Base-by-base conservation (phyloP, 2,329 filamentous ascomycete genomes). In the Fusarium neocosmosporiellum region DNA sequence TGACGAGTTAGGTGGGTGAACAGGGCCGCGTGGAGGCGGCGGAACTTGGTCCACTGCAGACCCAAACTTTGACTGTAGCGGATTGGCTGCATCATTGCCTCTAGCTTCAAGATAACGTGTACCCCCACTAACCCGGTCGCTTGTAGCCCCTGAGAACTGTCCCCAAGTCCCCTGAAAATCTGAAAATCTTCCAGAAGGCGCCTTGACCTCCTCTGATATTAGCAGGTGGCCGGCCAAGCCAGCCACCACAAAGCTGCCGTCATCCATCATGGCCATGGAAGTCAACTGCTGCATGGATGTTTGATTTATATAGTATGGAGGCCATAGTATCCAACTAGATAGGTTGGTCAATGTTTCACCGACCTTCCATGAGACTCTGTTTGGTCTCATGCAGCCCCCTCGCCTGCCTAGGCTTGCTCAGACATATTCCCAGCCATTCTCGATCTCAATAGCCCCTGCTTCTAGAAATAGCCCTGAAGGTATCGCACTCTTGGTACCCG, bases 171-270 rank as follows among this genome's bases (percentile, higher is more conserved):
- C 67, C 64, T 69, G 60, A 73, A 71, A 68, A 50, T 55, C 67
- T 31, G 46, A 53, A 29, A 53, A 31, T 53, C 64, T 73, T 73
- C 71, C 54, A 73, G 71, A 73, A 73, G 70, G 34, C n/a, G 59
- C 27, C 55, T 29, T 22, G 63, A 43, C 55, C 62, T 50, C n/a
- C 20, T 43, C 33, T 6, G 14, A 37, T 34, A 37, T 57, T 20
- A 37, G 20, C 39, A 43, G 13, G 20, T 22, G 39, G 39, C 9
- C 27, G 18, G 46, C 41, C 41, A 46, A 46, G 24, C 46, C 46
- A 29, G 46, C 29, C 24, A 53, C 46, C 46, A 18, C 46, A 29
- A 50, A 50, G 46, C 10, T 50, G 24, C 46, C 27, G 46, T 53
- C 46, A 53, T 53, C 27, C 27, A 31, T 53, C 46, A 53, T 31